Percentiles rank a stretch among this genome's conserved stretches.
Conservation (phyloP, 768 basidiomycete species). For the Dictyophora rubrovolvata region DNA sequence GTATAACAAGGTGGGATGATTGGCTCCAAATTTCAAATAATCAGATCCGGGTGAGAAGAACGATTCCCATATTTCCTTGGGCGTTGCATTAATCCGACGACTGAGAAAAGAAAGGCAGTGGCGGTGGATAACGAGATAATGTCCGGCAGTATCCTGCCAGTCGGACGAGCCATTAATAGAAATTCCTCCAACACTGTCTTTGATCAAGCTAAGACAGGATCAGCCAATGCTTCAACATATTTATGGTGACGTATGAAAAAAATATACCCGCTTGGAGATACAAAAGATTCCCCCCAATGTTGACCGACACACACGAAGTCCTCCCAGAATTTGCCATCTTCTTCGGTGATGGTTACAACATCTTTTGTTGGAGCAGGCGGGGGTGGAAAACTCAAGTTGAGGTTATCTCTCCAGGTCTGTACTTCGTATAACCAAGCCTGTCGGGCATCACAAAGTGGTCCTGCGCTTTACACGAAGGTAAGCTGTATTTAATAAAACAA, state of each 20-base stretch:
- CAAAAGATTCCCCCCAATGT: constrained; percentile 5
- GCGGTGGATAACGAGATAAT: constrained; percentile 7
- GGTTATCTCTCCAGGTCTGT: not conserved
- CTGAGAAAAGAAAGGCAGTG: constrained; percentile 12
- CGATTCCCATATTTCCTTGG: constrained; percentile 11
- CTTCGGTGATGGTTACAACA: constrained; percentile 2
- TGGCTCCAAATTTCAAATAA: constrained; percentile 5
- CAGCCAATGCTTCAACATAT: not conserved
- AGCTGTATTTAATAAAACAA: not conserved
- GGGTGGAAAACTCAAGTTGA: not conserved
- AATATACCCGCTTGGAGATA: constrained; percentile 12
- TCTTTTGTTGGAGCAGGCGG: not conserved
- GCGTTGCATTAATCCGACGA: constrained; percentile 9
- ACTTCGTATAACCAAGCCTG: not conserved
- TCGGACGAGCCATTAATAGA: constrained; percentile 9
- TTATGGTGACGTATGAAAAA: not conserved
- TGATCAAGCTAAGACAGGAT: not conserved
- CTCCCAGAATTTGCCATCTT: constrained; percentile 11
- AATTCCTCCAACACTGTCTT: not conserved
- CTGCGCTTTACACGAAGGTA: not conserved
- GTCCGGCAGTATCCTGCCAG: constrained; percentile 4
- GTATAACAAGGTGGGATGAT: constrained; percentile 1
- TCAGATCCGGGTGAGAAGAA: constrained; percentile 7
- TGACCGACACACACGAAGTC: constrained; percentile 13
- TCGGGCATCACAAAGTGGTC: not conserved